Conservation (phyloP, 1,284 basidiomycete genomes). For the Ganoderma multipileum region DNA sequence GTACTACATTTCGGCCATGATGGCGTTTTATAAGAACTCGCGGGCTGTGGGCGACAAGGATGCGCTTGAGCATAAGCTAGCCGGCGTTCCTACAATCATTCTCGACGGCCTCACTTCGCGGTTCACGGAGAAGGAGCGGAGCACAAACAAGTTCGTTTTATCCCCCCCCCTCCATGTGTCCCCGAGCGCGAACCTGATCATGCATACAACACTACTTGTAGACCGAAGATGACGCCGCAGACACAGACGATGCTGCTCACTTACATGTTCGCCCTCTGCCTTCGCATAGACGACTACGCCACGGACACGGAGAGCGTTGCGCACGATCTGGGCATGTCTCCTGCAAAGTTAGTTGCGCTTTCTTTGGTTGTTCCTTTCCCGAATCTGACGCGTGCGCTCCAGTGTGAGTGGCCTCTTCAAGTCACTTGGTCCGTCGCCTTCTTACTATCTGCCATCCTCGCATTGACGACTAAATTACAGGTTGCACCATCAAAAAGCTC, state of each 20-base stretch:
- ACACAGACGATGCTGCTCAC: slow-evolving; percentile 77
- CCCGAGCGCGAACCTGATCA: slow-evolving; percentile 4
- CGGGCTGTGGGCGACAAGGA: slow-evolving; percentile 55
- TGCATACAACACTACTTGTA: slow-evolving; percentile 37
- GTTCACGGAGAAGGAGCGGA: slow-evolving; percentile 79
- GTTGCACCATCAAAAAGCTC: slow-evolving; percentile 75
- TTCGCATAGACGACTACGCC: slow-evolving; percentile 79
- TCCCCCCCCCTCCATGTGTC: slow-evolving; percentile 3
- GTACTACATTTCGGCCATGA: slow-evolving; percentile 80
- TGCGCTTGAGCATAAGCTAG: slow-evolving; percentile 60
- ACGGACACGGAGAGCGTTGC: slow-evolving; percentile 74
- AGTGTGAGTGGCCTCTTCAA: slow-evolving; percentile 45
- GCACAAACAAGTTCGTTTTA: slow-evolving; percentile 61
- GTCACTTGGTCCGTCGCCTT: slow-evolving; percentile 35
- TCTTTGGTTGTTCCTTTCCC: neutral
- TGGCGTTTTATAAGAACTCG: slow-evolving; percentile 67
- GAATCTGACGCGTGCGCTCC: slow-evolving; percentile 20
- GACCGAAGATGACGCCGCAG: slow-evolving; percentile 72
- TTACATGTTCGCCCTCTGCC: slow-evolving; percentile 81
- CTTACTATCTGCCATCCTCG: neutral
- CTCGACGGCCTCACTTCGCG: slow-evolving; percentile 79
- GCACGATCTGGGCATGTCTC: slow-evolving; percentile 71
- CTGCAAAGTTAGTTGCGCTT: slow-evolving; percentile 59
- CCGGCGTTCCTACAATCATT: slow-evolving; percentile 65
- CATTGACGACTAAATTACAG: slow-evolving; percentile 40